Base-by-base conservation (phyloP, 2,329 filamentous ascomycete species). In the Alternaria hordeiaustralica region DNA sequence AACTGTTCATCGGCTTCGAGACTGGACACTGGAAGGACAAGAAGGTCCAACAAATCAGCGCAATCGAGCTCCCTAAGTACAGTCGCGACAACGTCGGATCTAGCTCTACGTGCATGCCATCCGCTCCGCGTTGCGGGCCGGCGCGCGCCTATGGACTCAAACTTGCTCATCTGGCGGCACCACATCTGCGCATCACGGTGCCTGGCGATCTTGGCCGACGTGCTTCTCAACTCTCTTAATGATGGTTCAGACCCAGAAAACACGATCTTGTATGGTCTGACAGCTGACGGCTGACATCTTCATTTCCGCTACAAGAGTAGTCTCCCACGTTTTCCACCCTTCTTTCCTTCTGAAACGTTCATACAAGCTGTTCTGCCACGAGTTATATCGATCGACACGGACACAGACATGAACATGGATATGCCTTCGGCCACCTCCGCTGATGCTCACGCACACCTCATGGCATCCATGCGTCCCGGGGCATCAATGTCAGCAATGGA, bases 91-190 rank as follows among this genome's bases (percentile, higher is more conserved):
- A 47, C 5, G 5, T 18, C 18, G 15, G 41, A 30, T 23, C 43
- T 10, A 11, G 41, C 8, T 20, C 36, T 10, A 10, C 7, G n/a
- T 43, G 3, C 55, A 44, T 47, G 43, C 28, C 26, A 28, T 47
- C 18, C 45, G 25, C 41, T 21, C 21, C 28, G 46, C 46, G 36
- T 36, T 13, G 53, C 45, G 41, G 26, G 46, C 63, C 58, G 51
- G 61, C 25, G 30, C 46, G 51, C 15, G 30, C 53, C 49, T 66
- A 64, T 47, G 30, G 36, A 46, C 61, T 65, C 64, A 67, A 69
- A 67, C 56, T 49, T 67, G 66, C 68, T 65, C 64, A 67, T 55
- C 23, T 33, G 25, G 26, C 43, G 26, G 36, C 61, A 53, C 25
- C 13, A 55, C 45, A 50, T 23, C 23, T 54, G 26, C 44, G 36